Percentiles rank a stretch among this genome's conserved stretches.
Conservation (phyloP, 2,329 filamentous ascomycete species). For the Scytalidium lignicola region DNA sequence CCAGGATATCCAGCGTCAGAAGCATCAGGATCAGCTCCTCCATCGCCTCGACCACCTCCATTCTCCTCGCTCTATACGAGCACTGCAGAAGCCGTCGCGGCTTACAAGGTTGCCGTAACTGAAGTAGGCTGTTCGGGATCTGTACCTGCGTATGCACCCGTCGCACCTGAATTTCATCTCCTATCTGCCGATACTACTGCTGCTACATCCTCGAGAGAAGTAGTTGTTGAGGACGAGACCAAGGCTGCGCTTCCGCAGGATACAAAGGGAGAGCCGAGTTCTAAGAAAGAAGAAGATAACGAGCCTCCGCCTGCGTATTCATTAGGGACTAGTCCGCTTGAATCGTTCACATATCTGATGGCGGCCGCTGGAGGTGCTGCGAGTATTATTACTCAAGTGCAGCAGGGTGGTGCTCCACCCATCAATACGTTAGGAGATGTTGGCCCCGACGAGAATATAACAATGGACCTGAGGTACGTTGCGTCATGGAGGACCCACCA, state of each 20-base stretch:
- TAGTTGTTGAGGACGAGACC: slow-evolving; percentile 73
- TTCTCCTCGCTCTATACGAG: slow-evolving; percentile 56
- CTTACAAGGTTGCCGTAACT: slow-evolving; percentile 31
- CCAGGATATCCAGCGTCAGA: slow-evolving; percentile 53
- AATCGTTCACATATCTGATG: slow-evolving; percentile 95
- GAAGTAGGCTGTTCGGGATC: slow-evolving; percentile 30
- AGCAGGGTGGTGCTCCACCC: slow-evolving; percentile 80
- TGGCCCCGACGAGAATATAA: slow-evolving; percentile 88
- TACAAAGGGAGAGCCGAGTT: slow-evolving; percentile 64
- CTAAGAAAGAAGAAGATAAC: slow-evolving; percentile 73
- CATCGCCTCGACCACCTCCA: slow-evolving; percentile 45
- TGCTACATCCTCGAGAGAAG: slow-evolving; percentile 34
- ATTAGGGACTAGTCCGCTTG: slow-evolving; percentile 87
- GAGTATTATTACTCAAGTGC: slow-evolving; percentile 99
- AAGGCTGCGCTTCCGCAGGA: slow-evolving; percentile 81
- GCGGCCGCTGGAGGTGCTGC: slow-evolving; percentile 92
- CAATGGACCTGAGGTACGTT: slow-evolving; percentile 82
- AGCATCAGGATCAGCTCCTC: slow-evolving; percentile 42
- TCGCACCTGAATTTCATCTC: slow-evolving; percentile 31
- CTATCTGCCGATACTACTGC: slow-evolving; percentile 23
- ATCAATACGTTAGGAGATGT: slow-evolving; percentile 87
- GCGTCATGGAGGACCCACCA: not conserved
- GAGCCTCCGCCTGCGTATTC: slow-evolving; percentile 96
- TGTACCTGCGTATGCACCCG: slow-evolving; percentile 52
- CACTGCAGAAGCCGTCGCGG: slow-evolving; percentile 30